Percentiles rank a stretch among this genome's conserved stretches.
These are phyloP conservation scores for Aquanectria penicillioides DNA, from an alignment of 2,329 filamentous ascomycete species.

Conservation along the genomic window DNA sequence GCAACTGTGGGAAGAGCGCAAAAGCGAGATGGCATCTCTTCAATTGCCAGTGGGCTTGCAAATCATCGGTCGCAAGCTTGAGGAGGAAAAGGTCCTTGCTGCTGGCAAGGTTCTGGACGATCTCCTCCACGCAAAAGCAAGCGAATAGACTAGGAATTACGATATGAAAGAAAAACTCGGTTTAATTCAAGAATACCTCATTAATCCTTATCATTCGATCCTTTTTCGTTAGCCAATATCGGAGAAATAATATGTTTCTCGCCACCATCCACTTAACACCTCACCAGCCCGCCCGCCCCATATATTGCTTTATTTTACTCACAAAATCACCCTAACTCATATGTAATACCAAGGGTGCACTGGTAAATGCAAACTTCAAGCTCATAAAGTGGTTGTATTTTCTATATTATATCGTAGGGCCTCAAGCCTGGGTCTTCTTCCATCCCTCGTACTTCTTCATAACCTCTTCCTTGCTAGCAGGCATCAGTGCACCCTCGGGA, in stretches of 20 bases:
- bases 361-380: not conserved
- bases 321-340: no score
- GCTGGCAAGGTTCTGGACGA: constrained; percentile 23
- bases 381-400: not conserved
- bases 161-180: no score
- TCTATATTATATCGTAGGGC: not conserved
- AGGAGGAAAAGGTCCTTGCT: constrained; percentile 64
- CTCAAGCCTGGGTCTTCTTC: constrained; percentile 23
- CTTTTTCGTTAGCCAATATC: no score
- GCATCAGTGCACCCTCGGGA: constrained; percentile 68
- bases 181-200: no score
- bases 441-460: constrained; percentile 31
- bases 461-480: constrained; percentile 50
- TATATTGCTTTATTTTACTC: no score
- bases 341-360: no score
- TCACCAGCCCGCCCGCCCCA: no score
- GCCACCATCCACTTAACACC: no score
- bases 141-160: no score
- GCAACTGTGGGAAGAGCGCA: constrained; percentile 24
- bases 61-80: constrained; percentile 59
- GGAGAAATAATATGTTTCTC: no score
- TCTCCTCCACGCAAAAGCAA: constrained; percentile 3
- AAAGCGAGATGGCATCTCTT: constrained; percentile 29
- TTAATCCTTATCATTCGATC: no score
- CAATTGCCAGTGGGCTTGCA: constrained; percentile 60